A percentile compares a stretch with the other conserved stretches of the same genome.
Evolutionary conservation across 2,329 filamentous ascomycete species (phyloP).

Genomic region (Arthroderma sp.): DNA sequence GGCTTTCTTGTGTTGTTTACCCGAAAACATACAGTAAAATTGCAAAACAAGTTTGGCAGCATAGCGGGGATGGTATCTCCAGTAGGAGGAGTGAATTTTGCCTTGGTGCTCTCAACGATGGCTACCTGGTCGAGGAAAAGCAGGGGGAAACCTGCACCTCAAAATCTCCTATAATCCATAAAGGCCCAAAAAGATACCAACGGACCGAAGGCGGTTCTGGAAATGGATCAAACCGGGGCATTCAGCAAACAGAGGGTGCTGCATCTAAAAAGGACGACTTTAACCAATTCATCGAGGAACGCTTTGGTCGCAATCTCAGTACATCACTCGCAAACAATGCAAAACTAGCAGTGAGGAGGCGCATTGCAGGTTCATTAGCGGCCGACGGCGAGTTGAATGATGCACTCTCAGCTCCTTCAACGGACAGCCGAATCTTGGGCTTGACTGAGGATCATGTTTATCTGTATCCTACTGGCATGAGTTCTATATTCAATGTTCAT

Average conservation of each 20-base stretch:
- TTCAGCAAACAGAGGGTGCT: slow-evolving; percentile 5
- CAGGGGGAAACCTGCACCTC: slow-evolving; percentile 14
- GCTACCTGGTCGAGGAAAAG: slow-evolving; percentile 44
- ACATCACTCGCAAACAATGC: slow-evolving; percentile 66
- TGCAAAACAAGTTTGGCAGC: slow-evolving; percentile 96
- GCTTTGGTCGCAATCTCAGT: slow-evolving; percentile 84
- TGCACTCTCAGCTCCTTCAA: slow-evolving; percentile 35
- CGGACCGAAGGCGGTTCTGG: slow-evolving; percentile 35
- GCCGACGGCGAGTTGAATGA: slow-evolving; percentile 55
- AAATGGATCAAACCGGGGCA: slow-evolving; percentile 11
- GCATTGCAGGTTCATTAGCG: slow-evolving; percentile 76
- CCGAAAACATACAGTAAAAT: slow-evolving; percentile 51
- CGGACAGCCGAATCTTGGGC: slow-evolving; percentile 30
- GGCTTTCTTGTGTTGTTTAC: slow-evolving; percentile 59
- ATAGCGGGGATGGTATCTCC: slow-evolving; percentile 82
- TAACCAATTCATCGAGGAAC: slow-evolving; percentile 74
- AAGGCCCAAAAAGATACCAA: slow-evolving; percentile 72
- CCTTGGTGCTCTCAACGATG: slow-evolving; percentile 57
- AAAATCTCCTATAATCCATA: slow-evolving; percentile 27
- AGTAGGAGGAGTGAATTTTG: slow-evolving; percentile 88
- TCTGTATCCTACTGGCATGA: slow-evolving; percentile 84
- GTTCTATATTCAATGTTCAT: slow-evolving; percentile 82
- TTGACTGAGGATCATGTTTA: slow-evolving; percentile 80
- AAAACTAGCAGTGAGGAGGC: slow-evolving; percentile 68
- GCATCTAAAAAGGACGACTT: slow-evolving; percentile 48